These are phyloP conservation scores for Acrocalymma vagum DNA, from an alignment of 2,329 filamentous ascomycete species.

Conservation along the genomic window DNA sequence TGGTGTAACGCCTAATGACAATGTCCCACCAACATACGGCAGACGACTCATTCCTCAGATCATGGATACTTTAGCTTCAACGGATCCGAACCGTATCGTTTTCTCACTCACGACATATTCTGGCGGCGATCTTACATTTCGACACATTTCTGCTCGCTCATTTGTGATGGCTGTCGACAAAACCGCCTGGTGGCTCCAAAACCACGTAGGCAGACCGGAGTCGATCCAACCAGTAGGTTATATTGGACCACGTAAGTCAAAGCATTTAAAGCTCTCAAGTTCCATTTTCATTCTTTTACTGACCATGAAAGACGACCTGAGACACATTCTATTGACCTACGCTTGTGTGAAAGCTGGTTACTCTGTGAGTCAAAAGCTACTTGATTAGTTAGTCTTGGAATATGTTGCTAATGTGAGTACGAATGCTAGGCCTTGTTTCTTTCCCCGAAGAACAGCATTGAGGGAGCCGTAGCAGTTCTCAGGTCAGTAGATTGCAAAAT, in stretches of 20 bases:
- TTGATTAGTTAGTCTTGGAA: background rate
- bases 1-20: background rate
- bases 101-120: constrained; percentile 20
- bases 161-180: constrained; percentile 46
- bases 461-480: constrained; percentile 29
- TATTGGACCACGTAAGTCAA: constrained; percentile 28
- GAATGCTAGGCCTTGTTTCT: constrained; percentile 18
- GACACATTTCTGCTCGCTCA: constrained; percentile 28
- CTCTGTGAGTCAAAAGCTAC: constrained; percentile 6
- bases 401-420: background rate
- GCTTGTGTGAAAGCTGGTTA: constrained; percentile 52
- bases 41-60: constrained; percentile 31
- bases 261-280: no score
- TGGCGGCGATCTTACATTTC: constrained; percentile 20
- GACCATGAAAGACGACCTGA: constrained; percentile 44
- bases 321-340: constrained; percentile 47
- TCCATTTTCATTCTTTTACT: background rate
- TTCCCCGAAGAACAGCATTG: constrained; percentile 29
- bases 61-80: constrained; percentile 24
- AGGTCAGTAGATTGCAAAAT: constrained; percentile 24
- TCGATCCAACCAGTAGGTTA: constrained; percentile 31
- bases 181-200: constrained; percentile 36
- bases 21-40: constrained; percentile 14
- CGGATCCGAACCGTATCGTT: constrained; percentile 26
- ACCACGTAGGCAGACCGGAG: constrained; percentile 27